These are phyloP conservation scores for Dillenia turbinata DNA, from an alignment of 164 flowering plant species.

Conservation along the genomic window DNA sequence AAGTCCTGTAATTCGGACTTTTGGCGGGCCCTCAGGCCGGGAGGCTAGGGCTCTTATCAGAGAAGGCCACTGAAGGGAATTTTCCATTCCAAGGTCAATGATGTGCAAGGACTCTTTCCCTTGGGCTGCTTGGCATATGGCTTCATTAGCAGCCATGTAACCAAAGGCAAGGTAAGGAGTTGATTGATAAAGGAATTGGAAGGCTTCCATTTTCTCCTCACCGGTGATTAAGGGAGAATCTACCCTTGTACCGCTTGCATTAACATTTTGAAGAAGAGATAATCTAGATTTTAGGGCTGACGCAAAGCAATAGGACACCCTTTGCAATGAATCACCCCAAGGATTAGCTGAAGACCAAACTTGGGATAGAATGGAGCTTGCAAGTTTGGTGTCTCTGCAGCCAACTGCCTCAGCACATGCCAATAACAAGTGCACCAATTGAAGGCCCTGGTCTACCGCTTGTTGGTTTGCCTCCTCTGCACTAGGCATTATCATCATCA, in stretches of 20 bases:
- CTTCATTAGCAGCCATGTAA: conserved; percentile 61
- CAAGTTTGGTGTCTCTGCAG: conserved; percentile 47
- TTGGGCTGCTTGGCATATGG: conserved; percentile 38
- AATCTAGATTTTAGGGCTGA: conserved; percentile 44
- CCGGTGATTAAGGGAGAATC: conserved; percentile 21
- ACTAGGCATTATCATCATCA: conserved; percentile 6
- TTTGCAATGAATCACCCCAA: conserved; percentile 50
- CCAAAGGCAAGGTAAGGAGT: conserved; percentile 66
- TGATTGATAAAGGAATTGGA: conserved; percentile 44
- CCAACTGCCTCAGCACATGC: conserved; percentile 77
- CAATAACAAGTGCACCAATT: conserved; percentile 51
- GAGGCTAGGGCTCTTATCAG: conserved; percentile 45
- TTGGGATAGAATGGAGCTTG: conserved; percentile 37
- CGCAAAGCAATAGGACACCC: conserved; percentile 51
- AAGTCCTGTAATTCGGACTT: conserved; percentile 38
- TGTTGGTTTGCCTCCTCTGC: conserved; percentile 18
- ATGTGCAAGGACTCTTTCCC: conserved; percentile 47
- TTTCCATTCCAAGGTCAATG: conserved; percentile 53
- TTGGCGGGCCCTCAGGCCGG: conserved; percentile 37
- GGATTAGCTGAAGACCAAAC: conserved; percentile 40
- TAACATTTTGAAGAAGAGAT: conserved; percentile 30
- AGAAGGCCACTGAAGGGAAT: conserved; percentile 56
- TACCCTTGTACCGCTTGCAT: conserved; percentile 25
- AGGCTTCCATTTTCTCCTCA: conserved; percentile 53
- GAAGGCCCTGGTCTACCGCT: conserved; percentile 51